Evolutionary conservation across 169 alveolate species (phyloP).

Genomic region (Amoebophrya sp.): DNA sequence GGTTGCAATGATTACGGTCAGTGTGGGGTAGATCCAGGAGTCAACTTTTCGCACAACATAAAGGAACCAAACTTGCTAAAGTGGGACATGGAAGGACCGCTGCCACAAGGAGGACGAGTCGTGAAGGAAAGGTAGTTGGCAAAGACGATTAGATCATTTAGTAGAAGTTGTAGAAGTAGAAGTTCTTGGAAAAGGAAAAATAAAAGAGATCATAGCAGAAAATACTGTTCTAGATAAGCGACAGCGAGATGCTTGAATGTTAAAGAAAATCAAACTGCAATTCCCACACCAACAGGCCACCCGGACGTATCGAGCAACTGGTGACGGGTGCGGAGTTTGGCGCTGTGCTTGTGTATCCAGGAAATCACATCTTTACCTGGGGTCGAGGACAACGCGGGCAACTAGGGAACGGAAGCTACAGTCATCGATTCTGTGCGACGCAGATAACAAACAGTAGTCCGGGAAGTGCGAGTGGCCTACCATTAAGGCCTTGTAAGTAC

Average conservation of each 20-base stretch:
- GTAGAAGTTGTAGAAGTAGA: neutral
- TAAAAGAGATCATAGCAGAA: neutral
- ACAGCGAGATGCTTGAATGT: neutral
- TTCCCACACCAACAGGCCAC: neutral
- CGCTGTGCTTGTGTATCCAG: neutral
- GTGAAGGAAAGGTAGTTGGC: no score
- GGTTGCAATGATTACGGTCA: slow-evolving; percentile 10
- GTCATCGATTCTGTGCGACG: no score
- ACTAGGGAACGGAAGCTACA: neutral
- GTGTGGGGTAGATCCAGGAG: neutral
- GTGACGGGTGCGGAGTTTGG: neutral
- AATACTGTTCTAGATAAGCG: neutral
- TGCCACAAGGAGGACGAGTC: no score
- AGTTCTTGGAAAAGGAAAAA: neutral
- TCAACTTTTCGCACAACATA: neutral
- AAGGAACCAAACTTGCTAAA: neutral
- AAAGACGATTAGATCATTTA: no score
- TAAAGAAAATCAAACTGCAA: neutral
- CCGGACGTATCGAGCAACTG: neutral
- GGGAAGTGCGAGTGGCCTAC: no score
- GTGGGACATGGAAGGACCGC: no score
- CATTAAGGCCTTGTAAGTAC: no score
- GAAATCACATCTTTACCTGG: neutral
- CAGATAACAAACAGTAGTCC: no score
- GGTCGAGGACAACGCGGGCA: neutral